Evolutionary conservation across 1,284 basidiomycete species (phyloP).

Genomic region (Pisolithus thermaeus): DNA sequence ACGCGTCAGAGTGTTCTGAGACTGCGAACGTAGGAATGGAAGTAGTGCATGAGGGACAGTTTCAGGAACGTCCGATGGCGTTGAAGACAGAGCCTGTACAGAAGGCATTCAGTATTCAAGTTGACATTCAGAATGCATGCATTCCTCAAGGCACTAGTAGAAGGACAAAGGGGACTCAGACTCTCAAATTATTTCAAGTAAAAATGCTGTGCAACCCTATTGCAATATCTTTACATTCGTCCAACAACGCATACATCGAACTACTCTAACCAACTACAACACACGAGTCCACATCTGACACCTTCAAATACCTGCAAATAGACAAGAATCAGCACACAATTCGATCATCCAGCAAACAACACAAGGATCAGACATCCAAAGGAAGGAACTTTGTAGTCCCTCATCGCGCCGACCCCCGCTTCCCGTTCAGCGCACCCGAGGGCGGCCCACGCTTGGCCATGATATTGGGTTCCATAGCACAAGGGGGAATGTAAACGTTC

Average conservation of each 20-base stretch:
- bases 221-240: too few species aligned
- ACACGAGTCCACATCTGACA: too few species aligned
- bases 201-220: too few species aligned
- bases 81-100: slow-evolving; percentile 14
- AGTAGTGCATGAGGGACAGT: slow-evolving; percentile 55
- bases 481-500: slow-evolving; percentile 58
- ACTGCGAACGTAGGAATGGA: slow-evolving; percentile 83
- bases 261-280: too few species aligned
- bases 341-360: neutral
- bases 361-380: slow-evolving; percentile 67
- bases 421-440: slow-evolving; percentile 59
- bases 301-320: too few species aligned
- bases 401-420: slow-evolving; percentile 56
- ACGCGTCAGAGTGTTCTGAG: slow-evolving; percentile 76
- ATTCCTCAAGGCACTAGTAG: too few species aligned
- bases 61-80: slow-evolving; percentile 4
- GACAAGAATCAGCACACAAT: neutral
- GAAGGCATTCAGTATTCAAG: slow-evolving; percentile 17
- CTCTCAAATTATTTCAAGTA: too few species aligned
- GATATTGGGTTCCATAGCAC: slow-evolving; percentile 59
- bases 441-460: slow-evolving; percentile 56
- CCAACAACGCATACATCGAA: too few species aligned
- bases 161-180: too few species aligned
- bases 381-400: slow-evolving; percentile 54
- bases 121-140: too few species aligned